Evolutionary conservation across 495 filamentous ascomycete species (phyloP).

Genomic region (Opeltia flavorubescens): DNA sequence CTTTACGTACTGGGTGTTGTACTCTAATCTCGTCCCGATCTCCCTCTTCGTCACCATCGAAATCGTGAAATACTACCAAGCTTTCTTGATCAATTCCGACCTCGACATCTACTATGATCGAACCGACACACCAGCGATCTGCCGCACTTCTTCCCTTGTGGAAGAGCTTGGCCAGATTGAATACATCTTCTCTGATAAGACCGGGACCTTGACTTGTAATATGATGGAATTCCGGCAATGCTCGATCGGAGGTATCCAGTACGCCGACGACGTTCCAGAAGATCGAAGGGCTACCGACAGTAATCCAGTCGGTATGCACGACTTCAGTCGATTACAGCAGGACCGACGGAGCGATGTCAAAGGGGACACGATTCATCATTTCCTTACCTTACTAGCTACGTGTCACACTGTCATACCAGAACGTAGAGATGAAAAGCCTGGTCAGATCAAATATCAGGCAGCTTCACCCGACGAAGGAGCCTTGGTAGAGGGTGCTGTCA

Average conservation of each 20-base stretch:
- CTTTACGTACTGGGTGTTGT: conserved; percentile 98
- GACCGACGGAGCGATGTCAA: conserved; percentile 61
- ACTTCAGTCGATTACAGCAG: conserved; percentile 62
- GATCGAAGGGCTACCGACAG: conserved; percentile 68
- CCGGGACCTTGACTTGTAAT: conserved; percentile 96
- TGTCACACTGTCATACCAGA: conserved; percentile 99
- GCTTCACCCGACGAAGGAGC: conserved; percentile 97
- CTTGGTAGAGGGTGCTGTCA: conserved; percentile 79
- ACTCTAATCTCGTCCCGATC: conserved; percentile 92
- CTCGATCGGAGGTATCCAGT: conserved; percentile 84
- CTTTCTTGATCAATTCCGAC: conserved; percentile 93
- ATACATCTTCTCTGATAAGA: conserved; percentile 98
- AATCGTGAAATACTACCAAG: conserved; percentile 94
- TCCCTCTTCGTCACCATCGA: conserved; percentile 97
- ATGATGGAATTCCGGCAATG: conserved; percentile 98
- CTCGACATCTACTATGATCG: conserved; percentile 96
- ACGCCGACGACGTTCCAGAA: conserved; percentile 84
- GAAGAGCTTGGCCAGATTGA: conserved; percentile 98
- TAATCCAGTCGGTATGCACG: conserved; percentile 71
- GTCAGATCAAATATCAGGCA: conserved; percentile 89
- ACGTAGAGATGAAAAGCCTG: conserved; percentile 54
- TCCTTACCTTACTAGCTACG: conserved; percentile 73
- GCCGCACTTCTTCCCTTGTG: conserved; percentile 88
- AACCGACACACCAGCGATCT: conserved; percentile 89
- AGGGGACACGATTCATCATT: conserved; percentile 67